Evolutionary conservation across 345 rosid species (phyloP).

Genomic region (Lumnitzera racemosa): DNA sequence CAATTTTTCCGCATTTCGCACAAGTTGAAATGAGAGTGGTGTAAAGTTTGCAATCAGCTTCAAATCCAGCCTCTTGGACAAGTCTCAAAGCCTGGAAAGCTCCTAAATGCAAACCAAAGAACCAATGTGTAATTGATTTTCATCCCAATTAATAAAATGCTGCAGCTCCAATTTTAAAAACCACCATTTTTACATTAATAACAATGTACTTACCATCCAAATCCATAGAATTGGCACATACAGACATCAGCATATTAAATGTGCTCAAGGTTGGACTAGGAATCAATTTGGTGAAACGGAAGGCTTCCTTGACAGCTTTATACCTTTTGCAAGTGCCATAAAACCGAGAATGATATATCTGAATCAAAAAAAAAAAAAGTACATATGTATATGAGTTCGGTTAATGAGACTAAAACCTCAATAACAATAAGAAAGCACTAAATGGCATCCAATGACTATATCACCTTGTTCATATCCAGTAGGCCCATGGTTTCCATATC

Average conservation of each 20-base stretch:
- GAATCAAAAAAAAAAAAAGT: conserved; percentile 16
- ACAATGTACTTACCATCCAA: conserved; percentile 47
- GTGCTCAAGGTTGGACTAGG: conserved; percentile 84
- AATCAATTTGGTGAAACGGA: conserved; percentile 74
- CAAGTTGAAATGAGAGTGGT: conserved; percentile 89
- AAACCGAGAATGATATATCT: conserved; percentile 87
- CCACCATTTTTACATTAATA: not conserved
- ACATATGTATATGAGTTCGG: not conserved
- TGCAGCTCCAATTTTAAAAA: too few relatives aligned
- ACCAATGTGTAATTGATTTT: not conserved
- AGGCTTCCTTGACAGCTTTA: conserved; percentile 74
- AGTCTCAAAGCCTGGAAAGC: conserved; percentile 66
- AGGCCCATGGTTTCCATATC: conserved; percentile 52
- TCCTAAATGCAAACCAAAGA: conserved; percentile 33
- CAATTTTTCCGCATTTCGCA: conserved; percentile 93
- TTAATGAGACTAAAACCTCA: not conserved
- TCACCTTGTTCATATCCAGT: conserved; percentile 80
- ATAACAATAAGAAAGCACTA: conserved; percentile 4
- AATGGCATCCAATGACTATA: conserved; percentile 8
- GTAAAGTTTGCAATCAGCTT: conserved; percentile 83
- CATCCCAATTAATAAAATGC: too few relatives aligned
- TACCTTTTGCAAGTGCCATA: conserved; percentile 59
- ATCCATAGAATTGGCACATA: conserved; percentile 73
- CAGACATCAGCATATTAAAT: conserved; percentile 92
- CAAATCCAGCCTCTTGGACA: conserved; percentile 58